phyloP scores from a whole-genome alignment of 1,139 yeast genomes.

The Lodderomyces jiufengensis region DNA sequence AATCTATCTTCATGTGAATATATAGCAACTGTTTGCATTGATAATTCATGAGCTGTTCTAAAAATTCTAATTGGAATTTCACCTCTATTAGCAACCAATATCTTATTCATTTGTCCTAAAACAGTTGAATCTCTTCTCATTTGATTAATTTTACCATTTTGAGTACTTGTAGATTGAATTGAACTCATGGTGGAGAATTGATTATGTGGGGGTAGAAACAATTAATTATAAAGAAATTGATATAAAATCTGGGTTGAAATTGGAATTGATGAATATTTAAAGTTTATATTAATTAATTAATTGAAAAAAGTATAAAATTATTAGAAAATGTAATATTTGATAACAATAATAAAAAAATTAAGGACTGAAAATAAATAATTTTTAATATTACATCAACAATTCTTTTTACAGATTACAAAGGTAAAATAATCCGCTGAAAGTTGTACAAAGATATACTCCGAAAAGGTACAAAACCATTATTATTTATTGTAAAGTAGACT shows the following conservation, averaged over 20 bases:
- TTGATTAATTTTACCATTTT: constrained; percentile 32
- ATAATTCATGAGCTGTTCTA: constrained; percentile 95
- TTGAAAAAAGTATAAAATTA: too few species aligned
- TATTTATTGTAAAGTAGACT: too few species aligned
- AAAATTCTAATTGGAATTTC: constrained; percentile 89
- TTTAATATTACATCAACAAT: too few species aligned
- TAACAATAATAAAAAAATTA: too few species aligned
- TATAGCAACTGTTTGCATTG: constrained; percentile 97
- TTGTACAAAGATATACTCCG: neutral
- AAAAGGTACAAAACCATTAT: constrained; percentile 5
- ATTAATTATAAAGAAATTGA: neutral
- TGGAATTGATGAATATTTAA: too few species aligned
- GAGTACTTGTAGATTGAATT: constrained; percentile 16
- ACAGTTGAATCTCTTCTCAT: constrained; percentile 63
- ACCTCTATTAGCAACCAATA: constrained; percentile 93
- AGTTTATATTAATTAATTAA: too few species aligned
- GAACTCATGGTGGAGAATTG: constrained; percentile 13
- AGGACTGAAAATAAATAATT: too few species aligned
- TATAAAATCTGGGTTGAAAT: constrained; percentile 1
- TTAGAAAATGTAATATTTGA: too few species aligned
- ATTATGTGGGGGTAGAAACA: neutral
- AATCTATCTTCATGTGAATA: constrained; percentile 95
- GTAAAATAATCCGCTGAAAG: too few species aligned
- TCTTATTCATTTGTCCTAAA: constrained; percentile 65
- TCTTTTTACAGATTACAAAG: too few species aligned